These are phyloP conservation scores for Didymella exigua DNA, from an alignment of 2,329 filamentous ascomycete genomes.

Conservation along the genomic window DNA sequence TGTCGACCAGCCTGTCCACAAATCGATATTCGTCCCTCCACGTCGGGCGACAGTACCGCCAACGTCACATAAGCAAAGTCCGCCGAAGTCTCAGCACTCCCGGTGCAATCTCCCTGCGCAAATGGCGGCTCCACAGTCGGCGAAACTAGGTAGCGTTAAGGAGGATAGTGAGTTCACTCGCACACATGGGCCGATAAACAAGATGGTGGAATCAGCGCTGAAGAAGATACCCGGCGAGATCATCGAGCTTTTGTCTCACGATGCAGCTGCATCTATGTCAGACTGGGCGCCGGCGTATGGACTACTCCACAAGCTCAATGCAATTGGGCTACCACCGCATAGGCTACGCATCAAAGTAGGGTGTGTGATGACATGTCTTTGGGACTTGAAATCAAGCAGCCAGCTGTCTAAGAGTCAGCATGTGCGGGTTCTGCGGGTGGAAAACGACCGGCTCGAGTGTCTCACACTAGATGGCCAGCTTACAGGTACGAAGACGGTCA, in stretches of 20 bases:
- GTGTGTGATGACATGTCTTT: conserved; percentile 37
- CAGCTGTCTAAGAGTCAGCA: conserved; percentile 43
- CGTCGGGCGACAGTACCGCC: conserved; percentile 10
- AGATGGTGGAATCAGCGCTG: conserved; percentile 30
- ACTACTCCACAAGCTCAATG: conserved; percentile 42
- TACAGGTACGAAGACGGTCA: conserved; percentile 39
- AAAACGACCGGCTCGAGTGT: conserved; percentile 41
- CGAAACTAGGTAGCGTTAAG: not conserved
- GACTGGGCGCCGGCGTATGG: conserved; percentile 35
- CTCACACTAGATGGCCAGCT: conserved; percentile 42
- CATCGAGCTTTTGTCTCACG: conserved; percentile 43
- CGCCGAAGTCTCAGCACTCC: not conserved
- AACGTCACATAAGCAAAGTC: not conserved
- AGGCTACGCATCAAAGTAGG: conserved; percentile 44
- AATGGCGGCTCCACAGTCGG: too few species aligned
- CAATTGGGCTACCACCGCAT: conserved; percentile 41
- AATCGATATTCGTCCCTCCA: not conserved
- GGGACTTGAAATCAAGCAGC: conserved; percentile 36
- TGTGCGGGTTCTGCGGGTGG: conserved; percentile 36
- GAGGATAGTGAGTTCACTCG: conserved; percentile 26
- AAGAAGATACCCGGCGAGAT: conserved; percentile 34
- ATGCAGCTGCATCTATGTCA: conserved; percentile 24
- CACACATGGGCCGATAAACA: conserved; percentile 41
- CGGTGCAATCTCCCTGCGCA: not conserved
- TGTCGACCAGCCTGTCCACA: conserved; percentile 15